These are phyloP conservation scores for Leishmania martiniquensis DNA, from an alignment of 208 protist genomes.

Conservation along the genomic window DNA sequence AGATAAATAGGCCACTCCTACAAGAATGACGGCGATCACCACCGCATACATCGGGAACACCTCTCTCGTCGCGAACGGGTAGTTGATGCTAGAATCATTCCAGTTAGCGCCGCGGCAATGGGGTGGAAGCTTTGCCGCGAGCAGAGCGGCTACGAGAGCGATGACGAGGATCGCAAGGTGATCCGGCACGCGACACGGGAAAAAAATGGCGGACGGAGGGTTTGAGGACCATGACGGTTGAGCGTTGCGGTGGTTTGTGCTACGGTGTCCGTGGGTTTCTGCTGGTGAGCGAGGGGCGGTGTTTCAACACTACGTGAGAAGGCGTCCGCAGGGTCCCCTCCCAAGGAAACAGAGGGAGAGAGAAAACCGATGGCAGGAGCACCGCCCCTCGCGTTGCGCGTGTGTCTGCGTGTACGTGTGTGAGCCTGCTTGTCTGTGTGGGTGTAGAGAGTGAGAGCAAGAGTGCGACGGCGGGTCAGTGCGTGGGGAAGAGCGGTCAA, in stretches of 20 bases:
- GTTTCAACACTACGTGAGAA: no score
- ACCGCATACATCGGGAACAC: slow-evolving; percentile 71
- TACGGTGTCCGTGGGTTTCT: not conserved
- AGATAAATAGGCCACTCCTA: slow-evolving; percentile 34
- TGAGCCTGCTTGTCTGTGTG: no score
- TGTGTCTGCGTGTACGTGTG: not conserved
- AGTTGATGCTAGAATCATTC: slow-evolving; percentile 61
- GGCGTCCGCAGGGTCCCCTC: not conserved
- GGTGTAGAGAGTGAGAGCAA: no score
- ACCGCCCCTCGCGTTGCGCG: not conserved
- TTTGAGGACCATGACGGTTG: not conserved
- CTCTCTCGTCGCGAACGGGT: slow-evolving; percentile 40
- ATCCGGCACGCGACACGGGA: slow-evolving; percentile 53
- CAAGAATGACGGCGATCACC: slow-evolving; percentile 35
- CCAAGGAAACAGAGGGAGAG: not conserved
- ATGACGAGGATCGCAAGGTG: slow-evolving; percentile 41
- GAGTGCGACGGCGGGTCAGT: no score
- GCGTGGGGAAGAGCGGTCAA: not conserved
- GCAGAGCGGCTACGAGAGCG: slow-evolving; percentile 16
- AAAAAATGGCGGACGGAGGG: slow-evolving; percentile 3
- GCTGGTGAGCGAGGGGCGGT: no score
- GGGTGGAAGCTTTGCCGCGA: slow-evolving; percentile 22
- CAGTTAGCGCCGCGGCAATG: slow-evolving; percentile 79
- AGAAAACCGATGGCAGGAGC: not conserved
- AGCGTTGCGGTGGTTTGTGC: not conserved